Base-by-base conservation (phyloP, 2,329 filamentous ascomycete genomes). In the Chaetomiaceae sp. region DNA sequence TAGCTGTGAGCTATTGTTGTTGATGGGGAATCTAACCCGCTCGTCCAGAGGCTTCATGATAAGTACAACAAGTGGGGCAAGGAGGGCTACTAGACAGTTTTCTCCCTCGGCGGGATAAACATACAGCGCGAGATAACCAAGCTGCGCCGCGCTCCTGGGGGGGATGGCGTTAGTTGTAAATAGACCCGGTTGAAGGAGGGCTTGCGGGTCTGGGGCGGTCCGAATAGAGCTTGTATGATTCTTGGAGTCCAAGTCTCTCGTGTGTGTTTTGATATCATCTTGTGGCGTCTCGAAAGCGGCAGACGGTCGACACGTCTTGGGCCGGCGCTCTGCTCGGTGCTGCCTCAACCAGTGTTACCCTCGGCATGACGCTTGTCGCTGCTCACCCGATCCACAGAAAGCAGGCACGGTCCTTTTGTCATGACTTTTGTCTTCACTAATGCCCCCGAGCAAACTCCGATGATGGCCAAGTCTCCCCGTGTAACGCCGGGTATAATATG, bases 11-110 rank as follows among this genome's bases (percentile, higher is more conserved):
- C 30, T 33, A 5, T 5, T 12, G 5, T 33, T 33, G 14, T 5
- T 5, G 14, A 33, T 13, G 20, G 21, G 33, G 40, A 51, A 31
- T 25, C 45, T 58, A 48, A 55, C 39, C 27, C 9, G n/a, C 20
- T 23, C 30, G 14, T 43, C 51, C 64, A 95, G 89, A 80, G 86
- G 65, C 82, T 96, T 59, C 93, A 99, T 76, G 93, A 99, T 63
- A 87, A 86, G 76, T 97, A 86, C 83, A 99, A 99, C 87, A 99
- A 99, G 81, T 97, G 89, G 83, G 93, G 93, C 72, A 97, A 97
- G 83, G 93, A 97, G 62, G 91, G 89, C 62, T 97, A 87, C 74
- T 88, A 76, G 68, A 66, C 21, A 23, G 8, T 14, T 25, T 23
- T 34, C 42, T 27, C 35, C 14, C 25, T 17, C 10, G 13, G 21